These are phyloP conservation scores for Eleusine indica DNA, from an alignment of 176 grass and related monocot species.

Conservation along the genomic window DNA sequence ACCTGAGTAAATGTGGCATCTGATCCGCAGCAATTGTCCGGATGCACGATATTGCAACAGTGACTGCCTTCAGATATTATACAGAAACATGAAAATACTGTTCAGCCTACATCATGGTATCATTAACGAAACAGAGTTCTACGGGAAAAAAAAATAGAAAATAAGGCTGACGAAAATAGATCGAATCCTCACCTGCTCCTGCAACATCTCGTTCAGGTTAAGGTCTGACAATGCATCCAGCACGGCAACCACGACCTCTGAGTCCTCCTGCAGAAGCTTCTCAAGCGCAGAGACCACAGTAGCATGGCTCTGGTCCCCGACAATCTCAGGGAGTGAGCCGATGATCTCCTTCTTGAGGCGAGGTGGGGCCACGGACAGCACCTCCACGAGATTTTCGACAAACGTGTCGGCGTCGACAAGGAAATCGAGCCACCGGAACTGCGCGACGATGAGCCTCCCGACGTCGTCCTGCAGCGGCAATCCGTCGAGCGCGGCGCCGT, in stretches of 20 bases:
- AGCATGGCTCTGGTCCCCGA: conserved; percentile 73
- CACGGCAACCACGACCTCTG: conserved; percentile 67
- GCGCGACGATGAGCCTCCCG: conserved; percentile 65
- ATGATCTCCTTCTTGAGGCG: conserved; percentile 92
- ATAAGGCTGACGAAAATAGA: conserved; percentile 7
- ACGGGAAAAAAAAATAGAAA: not conserved
- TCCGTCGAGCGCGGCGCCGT: conserved; percentile 38
- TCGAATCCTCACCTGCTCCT: conserved; percentile 67
- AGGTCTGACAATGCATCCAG: conserved; percentile 80
- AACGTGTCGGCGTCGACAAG: conserved; percentile 68
- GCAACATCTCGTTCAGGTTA: conserved; percentile 69
- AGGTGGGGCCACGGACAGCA: conserved; percentile 80
- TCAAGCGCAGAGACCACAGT: conserved; percentile 63
- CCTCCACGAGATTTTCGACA: conserved; percentile 66
- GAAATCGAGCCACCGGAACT: conserved; percentile 87
- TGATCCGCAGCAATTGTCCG: conserved; percentile 71
- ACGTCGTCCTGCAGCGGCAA: conserved; percentile 71
- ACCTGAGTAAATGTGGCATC: conserved; percentile 85
- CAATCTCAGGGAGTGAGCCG: conserved; percentile 84
- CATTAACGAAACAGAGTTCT: not conserved
- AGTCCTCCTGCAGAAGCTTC: conserved; percentile 77
- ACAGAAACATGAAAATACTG: conserved; percentile 4
- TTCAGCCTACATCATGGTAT: conserved; percentile 16
- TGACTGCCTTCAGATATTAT: conserved; percentile 71
- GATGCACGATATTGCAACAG: conserved; percentile 87